phyloP scores from a whole-genome alignment of 768 basidiomycete genomes.

The Trametes maxima region DNA sequence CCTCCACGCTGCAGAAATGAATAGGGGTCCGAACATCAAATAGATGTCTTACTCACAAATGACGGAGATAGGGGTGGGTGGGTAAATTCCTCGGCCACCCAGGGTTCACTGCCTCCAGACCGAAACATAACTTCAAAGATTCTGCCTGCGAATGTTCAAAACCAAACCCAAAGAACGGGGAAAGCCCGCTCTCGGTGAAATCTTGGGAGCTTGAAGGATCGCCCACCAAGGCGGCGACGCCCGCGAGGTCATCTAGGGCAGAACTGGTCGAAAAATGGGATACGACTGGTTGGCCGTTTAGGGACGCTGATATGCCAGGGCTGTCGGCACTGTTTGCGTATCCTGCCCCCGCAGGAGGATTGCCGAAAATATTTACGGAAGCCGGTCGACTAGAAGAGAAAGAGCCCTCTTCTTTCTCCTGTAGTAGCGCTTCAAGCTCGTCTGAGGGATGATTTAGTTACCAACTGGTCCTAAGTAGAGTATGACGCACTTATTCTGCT shows the following conservation, averaged over 20 bases:
- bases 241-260: conserved; percentile 21
- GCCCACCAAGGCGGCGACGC: conserved; percentile 11
- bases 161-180: neutral
- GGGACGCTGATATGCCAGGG: neutral
- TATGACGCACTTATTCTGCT: conserved; percentile 64
- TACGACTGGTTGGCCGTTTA: neutral
- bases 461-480: neutral
- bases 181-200: neutral
- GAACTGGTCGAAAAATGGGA: neutral
- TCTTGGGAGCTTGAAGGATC: neutral
- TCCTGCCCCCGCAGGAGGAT: neutral
- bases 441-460: conserved; percentile 39
- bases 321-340: too few species aligned
- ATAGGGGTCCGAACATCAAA: neutral
- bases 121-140: neutral
- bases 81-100: conserved; percentile 67
- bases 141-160: neutral
- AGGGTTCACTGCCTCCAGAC: conserved; percentile 30
- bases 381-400: neutral
- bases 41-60: conserved; percentile 51
- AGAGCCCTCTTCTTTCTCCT: conserved; percentile 50
- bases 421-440: conserved; percentile 68
- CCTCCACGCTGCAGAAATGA: conserved; percentile 55
- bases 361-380: neutral
- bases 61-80: conserved; percentile 59